Percentiles rank a stretch among this genome's conserved stretches.
phyloP scores from a whole-genome alignment of 1,139 yeast species.

The Saccharomycopsis phalli region DNA sequence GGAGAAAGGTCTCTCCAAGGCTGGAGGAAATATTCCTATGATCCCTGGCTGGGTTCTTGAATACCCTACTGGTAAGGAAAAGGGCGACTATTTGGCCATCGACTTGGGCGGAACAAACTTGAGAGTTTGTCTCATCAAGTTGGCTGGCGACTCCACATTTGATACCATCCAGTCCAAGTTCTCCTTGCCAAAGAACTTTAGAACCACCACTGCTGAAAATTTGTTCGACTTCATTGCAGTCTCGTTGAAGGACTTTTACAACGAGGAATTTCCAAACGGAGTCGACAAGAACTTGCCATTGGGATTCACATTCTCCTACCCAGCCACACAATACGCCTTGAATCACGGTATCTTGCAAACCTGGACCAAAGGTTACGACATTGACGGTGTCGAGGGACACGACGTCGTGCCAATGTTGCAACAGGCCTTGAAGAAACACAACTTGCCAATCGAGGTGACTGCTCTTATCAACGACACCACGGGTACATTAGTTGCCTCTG shows the following conservation, averaged over 20 bases:
- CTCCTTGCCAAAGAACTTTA: slow-evolving; percentile 61
- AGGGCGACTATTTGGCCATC: slow-evolving; percentile 82
- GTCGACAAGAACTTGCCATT: slow-evolving; percentile 47
- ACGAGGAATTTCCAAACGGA: slow-evolving; percentile 59
- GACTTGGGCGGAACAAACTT: slow-evolving; percentile 95
- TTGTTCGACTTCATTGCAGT: slow-evolving; percentile 84
- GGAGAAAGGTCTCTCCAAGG: slow-evolving; percentile 64
- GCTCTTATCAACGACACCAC: slow-evolving; percentile 96
- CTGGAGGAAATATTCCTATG: slow-evolving; percentile 90
- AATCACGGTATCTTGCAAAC: slow-evolving; percentile 82
- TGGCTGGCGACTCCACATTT: slow-evolving; percentile 71
- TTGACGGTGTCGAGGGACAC: slow-evolving; percentile 86
- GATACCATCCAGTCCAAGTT: slow-evolving; percentile 80
- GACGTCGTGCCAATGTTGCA: slow-evolving; percentile 92
- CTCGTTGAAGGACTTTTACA: slow-evolving; percentile 55
- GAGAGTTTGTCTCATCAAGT: slow-evolving; percentile 76
- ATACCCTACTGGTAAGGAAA: slow-evolving; percentile 84
- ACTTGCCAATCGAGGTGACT: slow-evolving; percentile 76
- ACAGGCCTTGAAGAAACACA: slow-evolving; percentile 51
- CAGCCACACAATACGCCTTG: slow-evolving; percentile 77
- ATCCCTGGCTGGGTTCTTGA: slow-evolving; percentile 95
- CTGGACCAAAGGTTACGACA: slow-evolving; percentile 98
- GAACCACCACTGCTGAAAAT: slow-evolving; percentile 70
- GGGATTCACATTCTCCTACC: slow-evolving; percentile 95
- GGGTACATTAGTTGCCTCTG: slow-evolving; percentile 93